Evolutionary conservation across 225 moss, liverwort and hornwort genomes (phyloP).

Genomic region (Physcomitrium patens): DNA sequence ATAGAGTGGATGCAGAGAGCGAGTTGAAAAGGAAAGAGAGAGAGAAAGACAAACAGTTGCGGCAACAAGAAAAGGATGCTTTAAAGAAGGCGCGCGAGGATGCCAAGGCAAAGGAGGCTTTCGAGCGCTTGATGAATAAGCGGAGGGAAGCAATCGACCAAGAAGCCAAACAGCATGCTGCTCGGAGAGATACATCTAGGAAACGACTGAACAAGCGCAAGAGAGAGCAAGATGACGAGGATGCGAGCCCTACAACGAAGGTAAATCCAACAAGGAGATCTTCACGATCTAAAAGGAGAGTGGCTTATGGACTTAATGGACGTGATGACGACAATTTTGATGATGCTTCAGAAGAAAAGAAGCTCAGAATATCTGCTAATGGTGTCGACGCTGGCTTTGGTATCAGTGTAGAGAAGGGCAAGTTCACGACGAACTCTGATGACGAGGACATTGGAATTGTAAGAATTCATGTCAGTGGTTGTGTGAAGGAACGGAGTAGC

Average conservation of each 20-base stretch:
- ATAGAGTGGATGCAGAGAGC: conserved; percentile 75
- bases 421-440: conserved; percentile 38
- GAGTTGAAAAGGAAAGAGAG: conserved; percentile 75
- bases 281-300: conserved; percentile 51
- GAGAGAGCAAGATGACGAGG: conserved; percentile 39
- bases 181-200: conserved; percentile 26
- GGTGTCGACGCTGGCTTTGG: conserved; percentile 41
- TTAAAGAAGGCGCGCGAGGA: conserved; percentile 47
- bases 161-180: conserved; percentile 41
- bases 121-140: conserved; percentile 58
- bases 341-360: conserved; percentile 35
- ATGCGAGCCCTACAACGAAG: conserved; percentile 23
- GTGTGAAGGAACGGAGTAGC: conserved; percentile 13
- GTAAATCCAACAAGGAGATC: conserved; percentile 54
- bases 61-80: conserved; percentile 64
- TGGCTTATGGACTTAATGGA: conserved; percentile 53
- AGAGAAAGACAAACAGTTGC: conserved; percentile 66
- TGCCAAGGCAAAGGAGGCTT: conserved; percentile 50
- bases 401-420: conserved; percentile 59
- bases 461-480: conserved; percentile 30
- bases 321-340: conserved; percentile 65
- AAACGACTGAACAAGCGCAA: conserved; percentile 33
- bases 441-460: conserved; percentile 37
- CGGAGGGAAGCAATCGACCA: conserved; percentile 48
- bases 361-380: conserved; percentile 29